Base-by-base conservation (phyloP, 2,329 filamentous ascomycete genomes). In the Ceratocystis alfenasii region DNA sequence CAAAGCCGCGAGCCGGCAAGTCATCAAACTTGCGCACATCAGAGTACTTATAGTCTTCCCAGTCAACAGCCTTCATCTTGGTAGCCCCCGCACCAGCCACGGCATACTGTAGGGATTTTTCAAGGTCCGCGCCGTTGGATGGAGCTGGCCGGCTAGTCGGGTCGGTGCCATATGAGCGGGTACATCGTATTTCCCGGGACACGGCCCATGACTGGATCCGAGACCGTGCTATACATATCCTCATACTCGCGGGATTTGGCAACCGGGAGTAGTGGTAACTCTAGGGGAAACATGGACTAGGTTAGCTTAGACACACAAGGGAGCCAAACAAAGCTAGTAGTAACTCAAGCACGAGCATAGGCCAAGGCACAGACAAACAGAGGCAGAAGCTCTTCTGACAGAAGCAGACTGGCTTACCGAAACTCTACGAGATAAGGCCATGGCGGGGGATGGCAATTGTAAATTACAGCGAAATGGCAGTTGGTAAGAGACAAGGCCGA, bases 1-100 rank as follows among this genome's bases (percentile, higher is more conserved):
- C 94, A 71, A 97, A 97, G 71, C 77, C 72, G n/a, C 76, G 74
- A 68, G 78, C 77, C 3, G 77, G 77, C 1, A 79, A 72, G 66
- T 79, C 76, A n/a, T 75, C 73, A 44, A 79, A 79, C n/a, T 75
- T 75, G 67, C 76, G 72, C 64, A 79, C 76, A 62, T 74, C 73
- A 33, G 73, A 75, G 66, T 79, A 76, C 2, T 74, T 71, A 4
- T 76, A 75, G 63, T 78, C 75, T 67, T 79, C 77, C 77, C 77
- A 79, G 65, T 78, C 76, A 46, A 75, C 65, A 62, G 6, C 6
- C 22, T 65, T 55, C 36, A 5, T 41, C 12, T 60, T 64, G 8
- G 65, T 44, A 4, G 55, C 57, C 2, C 62, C 62, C 3, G 62
- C 2, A 15, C 62, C 55, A 20, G 62, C 62, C 44, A 67, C 62